Percentiles rank a stretch among this genome's conserved stretches.
Evolutionary conservation across 805 yeast species (phyloP).

Genomic region (Cyberlindnera bimundalis): DNA sequence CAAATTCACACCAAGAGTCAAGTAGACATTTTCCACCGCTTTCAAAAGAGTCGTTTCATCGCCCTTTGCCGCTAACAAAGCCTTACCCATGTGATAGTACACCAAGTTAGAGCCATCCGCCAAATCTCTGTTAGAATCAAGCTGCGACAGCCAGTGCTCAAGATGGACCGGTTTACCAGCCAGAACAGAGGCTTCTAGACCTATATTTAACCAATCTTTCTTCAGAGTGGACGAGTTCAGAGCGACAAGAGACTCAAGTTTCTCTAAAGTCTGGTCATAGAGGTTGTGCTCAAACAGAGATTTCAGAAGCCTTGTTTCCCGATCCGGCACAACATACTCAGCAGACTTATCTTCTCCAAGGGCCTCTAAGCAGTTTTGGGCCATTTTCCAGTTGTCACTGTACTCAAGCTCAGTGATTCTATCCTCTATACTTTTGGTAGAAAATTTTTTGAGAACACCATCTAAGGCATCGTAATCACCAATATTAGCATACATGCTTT

Average conservation of each 20-base stretch:
- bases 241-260: constrained; percentile 17
- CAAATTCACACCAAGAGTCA: constrained; percentile 58
- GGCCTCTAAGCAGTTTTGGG: constrained; percentile 79
- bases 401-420: constrained; percentile 79
- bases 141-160: constrained; percentile 52
- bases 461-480: constrained; percentile 89
- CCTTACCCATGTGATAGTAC: constrained; percentile 63
- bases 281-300: constrained; percentile 76
- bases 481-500: constrained; percentile 77
- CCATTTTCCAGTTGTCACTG: constrained; percentile 81
- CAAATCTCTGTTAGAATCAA: constrained; percentile 41
- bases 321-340: constrained; percentile 28
- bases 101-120: constrained; percentile 53
- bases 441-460: constrained; percentile 74
- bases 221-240: constrained; percentile 6
- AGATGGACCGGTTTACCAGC: constrained; percentile 53
- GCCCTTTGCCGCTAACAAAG: constrained; percentile 40
- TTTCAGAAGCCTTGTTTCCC: constrained; percentile 55
- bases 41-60: constrained; percentile 34
- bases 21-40: constrained; percentile 49
- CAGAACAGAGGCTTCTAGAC: constrained; percentile 70
- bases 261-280: constrained; percentile 47
- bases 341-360: constrained; percentile 39
- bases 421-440: constrained; percentile 67
- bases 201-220: constrained; percentile 59